Conservation (phyloP, 2,329 filamentous ascomycete genomes). For the Calonectria henricotiae region DNA sequence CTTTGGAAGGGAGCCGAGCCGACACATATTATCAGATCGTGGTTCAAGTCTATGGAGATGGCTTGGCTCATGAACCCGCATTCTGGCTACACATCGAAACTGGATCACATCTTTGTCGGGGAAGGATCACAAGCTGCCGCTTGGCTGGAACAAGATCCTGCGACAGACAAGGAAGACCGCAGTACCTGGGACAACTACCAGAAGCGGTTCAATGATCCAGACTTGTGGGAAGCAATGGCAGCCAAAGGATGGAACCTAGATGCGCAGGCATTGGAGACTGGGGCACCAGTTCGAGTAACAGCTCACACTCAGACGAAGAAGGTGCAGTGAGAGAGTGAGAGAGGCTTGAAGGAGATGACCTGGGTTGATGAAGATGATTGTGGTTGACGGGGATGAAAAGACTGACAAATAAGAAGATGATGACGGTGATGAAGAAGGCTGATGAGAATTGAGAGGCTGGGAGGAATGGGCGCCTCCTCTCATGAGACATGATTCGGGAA, state of each 20-base stretch:
- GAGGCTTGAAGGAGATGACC: neutral
- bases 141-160: constrained; percentile 1
- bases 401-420: too few species aligned
- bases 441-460: neutral
- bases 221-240: constrained; percentile 53
- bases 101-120: constrained; percentile 43
- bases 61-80: constrained; percentile 55
- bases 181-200: constrained; percentile 38
- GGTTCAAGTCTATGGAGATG: constrained; percentile 60
- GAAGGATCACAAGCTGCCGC: constrained; percentile 1
- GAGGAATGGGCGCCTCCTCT: neutral
- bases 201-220: constrained; percentile 42
- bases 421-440: too few species aligned
- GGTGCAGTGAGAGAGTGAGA: constrained; percentile 42
- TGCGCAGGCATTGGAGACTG: constrained; percentile 59
- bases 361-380: neutral
- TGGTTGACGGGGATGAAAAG: neutral
- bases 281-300: constrained; percentile 56
- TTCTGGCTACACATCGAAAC: constrained; percentile 44
- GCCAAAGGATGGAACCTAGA: constrained; percentile 58
- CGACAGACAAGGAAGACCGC: constrained; percentile 19
- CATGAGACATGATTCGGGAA: neutral
- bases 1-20: constrained; percentile 55
- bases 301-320: constrained; percentile 50
- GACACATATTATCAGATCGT: constrained; percentile 56